Conservation (phyloP, 2,329 filamentous ascomycete species). For the Cryphonectria japonica region DNA sequence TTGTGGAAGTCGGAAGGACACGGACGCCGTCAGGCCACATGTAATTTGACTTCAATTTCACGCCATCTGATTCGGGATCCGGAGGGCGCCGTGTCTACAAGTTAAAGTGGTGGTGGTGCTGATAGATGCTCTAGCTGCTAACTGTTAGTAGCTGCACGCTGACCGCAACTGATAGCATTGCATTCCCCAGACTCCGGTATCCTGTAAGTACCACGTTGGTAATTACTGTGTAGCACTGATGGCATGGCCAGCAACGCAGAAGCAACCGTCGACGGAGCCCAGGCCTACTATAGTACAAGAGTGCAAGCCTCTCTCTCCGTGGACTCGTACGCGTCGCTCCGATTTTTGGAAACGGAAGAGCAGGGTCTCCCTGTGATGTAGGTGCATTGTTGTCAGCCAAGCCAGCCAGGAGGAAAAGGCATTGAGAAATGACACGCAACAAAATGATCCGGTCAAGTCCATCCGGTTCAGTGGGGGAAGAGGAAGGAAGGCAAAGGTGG, state of each 20-base stretch:
- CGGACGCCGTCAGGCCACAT: constrained; percentile 12
- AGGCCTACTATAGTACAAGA: not conserved
- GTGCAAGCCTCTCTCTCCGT: not conserved
- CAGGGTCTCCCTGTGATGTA: not conserved
- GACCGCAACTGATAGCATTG: not conserved
- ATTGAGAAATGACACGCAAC: constrained; percentile 1
- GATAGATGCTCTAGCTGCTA: not conserved
- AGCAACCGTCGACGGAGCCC: not conserved
- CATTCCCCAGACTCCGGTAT: not conserved
- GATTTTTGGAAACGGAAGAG: not conserved
- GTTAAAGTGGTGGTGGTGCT: not conserved
- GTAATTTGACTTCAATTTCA: constrained; percentile 7
- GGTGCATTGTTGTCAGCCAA: not conserved
- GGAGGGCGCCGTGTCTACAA: not conserved
- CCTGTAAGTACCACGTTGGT: not conserved
- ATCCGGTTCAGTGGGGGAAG: not conserved
- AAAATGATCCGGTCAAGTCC: not conserved
- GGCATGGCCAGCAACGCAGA: not conserved
- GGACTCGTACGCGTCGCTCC: not conserved
- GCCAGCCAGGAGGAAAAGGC: not conserved
- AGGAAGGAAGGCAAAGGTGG: not conserved
- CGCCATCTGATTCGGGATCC: constrained; percentile 13
- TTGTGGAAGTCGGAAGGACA: not conserved
- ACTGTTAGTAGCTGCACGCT: not conserved
- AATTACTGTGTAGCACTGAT: not conserved